phyloP scores from a whole-genome alignment of 306 rosid species.

The Luffa acutangula region DNA sequence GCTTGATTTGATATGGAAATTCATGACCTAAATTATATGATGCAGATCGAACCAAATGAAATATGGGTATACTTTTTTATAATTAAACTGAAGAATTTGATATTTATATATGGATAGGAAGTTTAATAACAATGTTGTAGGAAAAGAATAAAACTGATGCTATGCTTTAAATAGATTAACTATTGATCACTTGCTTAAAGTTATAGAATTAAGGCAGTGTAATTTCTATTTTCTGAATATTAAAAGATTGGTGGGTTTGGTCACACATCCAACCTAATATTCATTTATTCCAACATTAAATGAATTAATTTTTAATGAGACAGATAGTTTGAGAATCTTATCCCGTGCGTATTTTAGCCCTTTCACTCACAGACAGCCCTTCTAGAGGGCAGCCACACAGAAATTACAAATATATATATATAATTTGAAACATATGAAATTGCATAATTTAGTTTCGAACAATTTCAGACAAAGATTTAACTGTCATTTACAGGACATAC shows the following conservation, averaged over 20 bases:
- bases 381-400: background rate
- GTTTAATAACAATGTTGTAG: background rate
- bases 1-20: background rate
- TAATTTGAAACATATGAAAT: too few species aligned
- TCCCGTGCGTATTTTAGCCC: background rate
- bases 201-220: background rate
- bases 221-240: background rate
- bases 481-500: too few species aligned
- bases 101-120: background rate
- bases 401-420: too few species aligned
- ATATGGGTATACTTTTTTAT: too few species aligned
- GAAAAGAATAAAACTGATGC: background rate
- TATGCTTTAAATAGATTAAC: background rate
- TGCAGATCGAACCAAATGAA: too few species aligned
- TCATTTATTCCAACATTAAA: constrained; percentile 2
- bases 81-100: too few species aligned
- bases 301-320: background rate
- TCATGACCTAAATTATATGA: background rate
- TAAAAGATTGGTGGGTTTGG: constrained; percentile 4
- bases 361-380: background rate
- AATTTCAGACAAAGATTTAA: too few species aligned
- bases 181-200: background rate
- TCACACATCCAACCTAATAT: constrained; percentile 6
- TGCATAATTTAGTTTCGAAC: background rate
- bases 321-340: background rate